Base-by-base conservation (phyloP, 1,284 basidiomycete genomes). In the Trichosporon sp. region DNA sequence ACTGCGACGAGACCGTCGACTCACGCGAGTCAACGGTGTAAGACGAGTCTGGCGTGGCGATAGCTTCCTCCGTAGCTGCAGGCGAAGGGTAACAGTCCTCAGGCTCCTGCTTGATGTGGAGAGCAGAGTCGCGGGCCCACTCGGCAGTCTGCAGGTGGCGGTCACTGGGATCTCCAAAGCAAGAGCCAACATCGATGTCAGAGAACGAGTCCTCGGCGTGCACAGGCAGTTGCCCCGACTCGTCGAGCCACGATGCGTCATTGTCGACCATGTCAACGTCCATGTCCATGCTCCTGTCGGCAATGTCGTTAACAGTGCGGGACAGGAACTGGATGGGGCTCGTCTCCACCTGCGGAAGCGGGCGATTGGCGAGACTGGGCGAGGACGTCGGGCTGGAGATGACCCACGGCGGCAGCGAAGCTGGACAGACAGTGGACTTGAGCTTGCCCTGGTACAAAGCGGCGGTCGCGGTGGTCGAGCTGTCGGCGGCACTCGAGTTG, bases 161-260 rank as follows among this genome's bases (percentile, higher is more conserved):
- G 56, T 78, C 77, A 49, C 74, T 29, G 13, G 74, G 74, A n/a
- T 77, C 75, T 21, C 73, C 77, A 13, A 73, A 58, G 14, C 65
- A 71, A 6, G 74, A 77, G 11, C 62, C 64, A 8, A 74, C 58
- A 33, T 77, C 77, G 16, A 70, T 61, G 54, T 77, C 76, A 1
- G 74, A 76, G 25, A 74, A 69, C 2, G 70, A 62, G 31, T 78
- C 77, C 33, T 78, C 76, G n/a, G 74, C 75, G 57, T 74, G 73
- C 21, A 78, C 73, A 8, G 76, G 76, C 10, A 75, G 63, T 36
- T 76, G 74, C 11, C 75, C 77, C 19, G 65, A 67, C 59, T 78
- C 76, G 63, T 75, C 74, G 62, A 75, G 65, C 74, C 75, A 77
- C 1, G 67, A 59, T 25, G 65, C 59, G 29, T 70, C 67, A 25